These are phyloP conservation scores for Neonectria punicea DNA, from an alignment of 2,329 filamentous ascomycete genomes.

Conservation along the genomic window DNA sequence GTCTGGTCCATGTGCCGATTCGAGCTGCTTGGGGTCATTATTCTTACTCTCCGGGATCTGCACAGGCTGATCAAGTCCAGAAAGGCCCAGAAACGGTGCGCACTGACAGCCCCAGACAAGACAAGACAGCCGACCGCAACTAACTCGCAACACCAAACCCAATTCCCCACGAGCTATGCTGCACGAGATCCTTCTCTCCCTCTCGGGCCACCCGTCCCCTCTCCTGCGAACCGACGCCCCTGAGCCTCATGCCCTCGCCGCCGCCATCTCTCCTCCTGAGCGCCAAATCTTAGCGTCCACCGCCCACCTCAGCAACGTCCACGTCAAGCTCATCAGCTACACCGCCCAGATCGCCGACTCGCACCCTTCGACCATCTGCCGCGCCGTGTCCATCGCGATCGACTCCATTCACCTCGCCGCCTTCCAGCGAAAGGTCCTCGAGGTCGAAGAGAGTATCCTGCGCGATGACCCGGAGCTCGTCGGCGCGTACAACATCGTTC, in stretches of 20 bases:
- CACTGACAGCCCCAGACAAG: neutral
- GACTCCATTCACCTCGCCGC: conserved; percentile 77
- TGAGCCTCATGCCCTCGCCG: conserved; percentile 57
- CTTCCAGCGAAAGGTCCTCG: conserved; percentile 86
- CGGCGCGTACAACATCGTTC: conserved; percentile 93
- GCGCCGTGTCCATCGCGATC: conserved; percentile 85
- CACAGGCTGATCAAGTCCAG: conserved; percentile 51
- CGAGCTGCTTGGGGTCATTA: conserved; percentile 62
- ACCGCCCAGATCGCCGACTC: conserved; percentile 73
- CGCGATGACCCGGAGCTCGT: conserved; percentile 81
- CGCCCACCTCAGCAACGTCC: conserved; percentile 80
- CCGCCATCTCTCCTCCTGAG: conserved; percentile 79
- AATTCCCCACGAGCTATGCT: conserved; percentile 71
- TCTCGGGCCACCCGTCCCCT: conserved; percentile 92
- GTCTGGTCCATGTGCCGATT: conserved; percentile 61
- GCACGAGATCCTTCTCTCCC: conserved; percentile 96
- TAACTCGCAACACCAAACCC: conserved; percentile 29
- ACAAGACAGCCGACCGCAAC: neutral
- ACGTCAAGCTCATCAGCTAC: conserved; percentile 76
- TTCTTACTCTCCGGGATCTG: conserved; percentile 59
- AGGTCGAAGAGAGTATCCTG: conserved; percentile 84
- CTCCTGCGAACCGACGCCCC: conserved; percentile 72
- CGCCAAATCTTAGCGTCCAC: conserved; percentile 82
- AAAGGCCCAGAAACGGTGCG: conserved; percentile 44
- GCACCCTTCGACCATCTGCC: conserved; percentile 85